These are phyloP conservation scores for Ailanthus altissimus DNA, from an alignment of 345 rosid genomes.

Conservation along the genomic window DNA sequence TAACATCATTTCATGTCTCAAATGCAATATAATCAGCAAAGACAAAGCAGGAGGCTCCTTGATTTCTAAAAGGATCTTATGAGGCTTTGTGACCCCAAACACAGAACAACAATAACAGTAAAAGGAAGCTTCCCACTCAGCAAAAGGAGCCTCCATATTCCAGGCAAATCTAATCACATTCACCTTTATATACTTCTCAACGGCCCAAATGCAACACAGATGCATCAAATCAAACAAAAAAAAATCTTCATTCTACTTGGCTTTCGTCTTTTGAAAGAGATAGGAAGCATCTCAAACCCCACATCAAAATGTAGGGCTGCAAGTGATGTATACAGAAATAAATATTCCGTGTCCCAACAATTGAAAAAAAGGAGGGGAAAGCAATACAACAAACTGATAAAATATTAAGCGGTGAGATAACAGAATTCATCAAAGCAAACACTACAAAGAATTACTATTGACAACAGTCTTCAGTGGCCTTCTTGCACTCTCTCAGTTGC, in stretches of 20 bases:
- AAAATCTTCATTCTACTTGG: slow-evolving; percentile 44
- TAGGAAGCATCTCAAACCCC: slow-evolving; percentile 52
- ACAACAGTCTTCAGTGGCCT: slow-evolving; percentile 33
- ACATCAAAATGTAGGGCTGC: slow-evolving; percentile 41
- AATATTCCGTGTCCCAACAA: slow-evolving; percentile 22
- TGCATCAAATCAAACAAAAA: slow-evolving; percentile 46
- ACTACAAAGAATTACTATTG: slow-evolving; percentile 35
- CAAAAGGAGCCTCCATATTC: slow-evolving; percentile 37
- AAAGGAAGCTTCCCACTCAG: slow-evolving; percentile 35
- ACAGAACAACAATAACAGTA: slow-evolving; percentile 18
- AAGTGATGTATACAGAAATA: slow-evolving; percentile 20
- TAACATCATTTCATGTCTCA: slow-evolving; percentile 2
- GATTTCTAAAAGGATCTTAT: slow-evolving; percentile 8
- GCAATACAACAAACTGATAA: slow-evolving; percentile 15
- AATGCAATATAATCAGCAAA: background rate
- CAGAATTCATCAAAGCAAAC: slow-evolving; percentile 33
- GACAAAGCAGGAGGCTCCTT: background rate
- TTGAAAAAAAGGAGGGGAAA: slow-evolving; percentile 7
- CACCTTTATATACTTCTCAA: slow-evolving; percentile 33
- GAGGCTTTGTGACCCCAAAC: slow-evolving; percentile 17
- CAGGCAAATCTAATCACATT: slow-evolving; percentile 35
- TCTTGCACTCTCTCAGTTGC: slow-evolving; percentile 23
- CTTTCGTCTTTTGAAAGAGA: slow-evolving; percentile 64
- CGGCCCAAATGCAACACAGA: slow-evolving; percentile 42
- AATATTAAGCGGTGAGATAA: background rate